Percentiles rank a stretch among this genome's conserved stretches.
Evolutionary conservation across 139 green algal species (phyloP).

Genomic region (Chlorella sp.): DNA sequence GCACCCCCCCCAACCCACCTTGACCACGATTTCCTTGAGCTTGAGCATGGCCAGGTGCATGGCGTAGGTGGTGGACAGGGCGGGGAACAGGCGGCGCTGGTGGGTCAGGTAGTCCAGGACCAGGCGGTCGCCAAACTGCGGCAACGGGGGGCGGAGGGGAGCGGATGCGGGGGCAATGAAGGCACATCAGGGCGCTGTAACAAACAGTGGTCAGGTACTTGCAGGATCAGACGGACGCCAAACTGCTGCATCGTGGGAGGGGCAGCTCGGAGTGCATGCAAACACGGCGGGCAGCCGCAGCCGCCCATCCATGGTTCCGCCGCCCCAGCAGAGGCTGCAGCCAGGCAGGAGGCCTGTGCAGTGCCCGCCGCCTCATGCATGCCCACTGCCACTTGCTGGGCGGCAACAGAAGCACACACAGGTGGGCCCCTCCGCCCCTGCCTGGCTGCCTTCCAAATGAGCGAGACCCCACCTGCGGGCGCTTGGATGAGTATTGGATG

Average conservation of each 20-base stretch:
- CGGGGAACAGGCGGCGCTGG: constrained; percentile 83
- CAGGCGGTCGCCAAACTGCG: constrained; percentile 78
- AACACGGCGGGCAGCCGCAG: no score
- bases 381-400: no score
- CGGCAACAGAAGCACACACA: no score
- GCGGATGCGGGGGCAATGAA: not conserved
- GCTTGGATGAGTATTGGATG: constrained; percentile 73
- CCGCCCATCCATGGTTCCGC: no score
- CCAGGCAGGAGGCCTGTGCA: no score
- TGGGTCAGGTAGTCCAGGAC: constrained; percentile 92
- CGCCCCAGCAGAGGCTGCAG: no score
- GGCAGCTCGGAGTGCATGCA: not conserved
- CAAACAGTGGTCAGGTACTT: constrained; percentile 6
- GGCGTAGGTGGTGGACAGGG: constrained; percentile 82
- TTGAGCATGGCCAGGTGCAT: constrained; percentile 75
- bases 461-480: constrained; percentile 54
- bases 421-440: no score
- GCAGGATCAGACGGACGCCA: constrained; percentile 71
- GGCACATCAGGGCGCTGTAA: not conserved
- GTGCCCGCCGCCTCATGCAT: no score
- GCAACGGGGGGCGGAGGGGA: constrained; percentile 30
- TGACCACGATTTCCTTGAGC: constrained; percentile 67
- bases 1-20: not conserved
- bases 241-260: constrained; percentile 70
- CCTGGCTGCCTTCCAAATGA: not conserved